Percentiles rank a stretch among this genome's conserved stretches.
These are phyloP conservation scores for Xylaria palmicola DNA, from an alignment of 495 filamentous ascomycete genomes.

Conservation along the genomic window DNA sequence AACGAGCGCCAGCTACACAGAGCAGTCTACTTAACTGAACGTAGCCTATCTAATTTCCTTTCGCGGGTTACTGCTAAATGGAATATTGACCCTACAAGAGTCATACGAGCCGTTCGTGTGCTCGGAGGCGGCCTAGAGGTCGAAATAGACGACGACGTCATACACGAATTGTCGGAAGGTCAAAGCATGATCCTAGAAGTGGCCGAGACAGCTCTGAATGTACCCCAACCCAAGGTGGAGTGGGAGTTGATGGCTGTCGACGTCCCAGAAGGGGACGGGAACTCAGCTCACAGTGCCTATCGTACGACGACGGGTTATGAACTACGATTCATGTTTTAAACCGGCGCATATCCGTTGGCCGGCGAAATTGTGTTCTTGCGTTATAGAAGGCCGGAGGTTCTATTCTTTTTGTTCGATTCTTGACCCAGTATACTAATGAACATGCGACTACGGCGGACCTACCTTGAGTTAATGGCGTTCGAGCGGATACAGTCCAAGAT, in stretches of 20 bases:
- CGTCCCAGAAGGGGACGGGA: conserved; percentile 38
- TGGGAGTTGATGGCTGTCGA: conserved; percentile 54
- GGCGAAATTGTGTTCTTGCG: not conserved
- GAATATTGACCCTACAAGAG: conserved; percentile 66
- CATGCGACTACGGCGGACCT: conserved; percentile 1
- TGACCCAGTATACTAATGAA: conserved; percentile 1
- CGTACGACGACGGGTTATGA: conserved; percentile 42
- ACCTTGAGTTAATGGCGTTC: conserved; percentile 9
- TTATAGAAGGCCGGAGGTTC: not conserved
- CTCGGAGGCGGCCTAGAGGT: conserved; percentile 73
- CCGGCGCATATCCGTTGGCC: not conserved
- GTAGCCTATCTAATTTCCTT: conserved; percentile 70
- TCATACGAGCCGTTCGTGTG: conserved; percentile 69
- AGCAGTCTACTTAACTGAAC: conserved; percentile 80
- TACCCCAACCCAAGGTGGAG: conserved; percentile 42
- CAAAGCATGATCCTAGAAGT: conserved; percentile 76
- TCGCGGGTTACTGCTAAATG: conserved; percentile 71
- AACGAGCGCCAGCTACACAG: conserved; percentile 68
- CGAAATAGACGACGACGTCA: conserved; percentile 86
- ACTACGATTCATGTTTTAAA: conserved; percentile 49
- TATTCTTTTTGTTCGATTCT: too few species aligned
- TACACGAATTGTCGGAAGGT: conserved; percentile 82
- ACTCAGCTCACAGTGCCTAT: conserved; percentile 35
- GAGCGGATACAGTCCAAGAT: conserved; percentile 1
- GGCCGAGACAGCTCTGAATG: conserved; percentile 34